Percentiles rank a stretch among this genome's conserved stretches.
phyloP scores from a whole-genome alignment of 1,284 basidiomycete genomes.

The Rhizoctonia solani region DNA sequence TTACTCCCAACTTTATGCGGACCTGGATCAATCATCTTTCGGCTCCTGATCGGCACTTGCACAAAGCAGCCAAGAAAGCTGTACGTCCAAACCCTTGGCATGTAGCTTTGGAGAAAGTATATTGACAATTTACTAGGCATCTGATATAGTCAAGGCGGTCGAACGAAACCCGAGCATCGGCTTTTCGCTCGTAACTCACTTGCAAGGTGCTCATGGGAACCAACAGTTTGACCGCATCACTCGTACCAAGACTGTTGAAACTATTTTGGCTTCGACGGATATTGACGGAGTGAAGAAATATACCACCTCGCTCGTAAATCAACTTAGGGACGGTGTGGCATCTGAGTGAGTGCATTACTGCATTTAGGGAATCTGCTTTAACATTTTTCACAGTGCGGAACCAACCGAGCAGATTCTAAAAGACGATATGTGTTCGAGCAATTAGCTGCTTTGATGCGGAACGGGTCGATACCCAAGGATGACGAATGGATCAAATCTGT shows the following conservation, averaged over 20 bases:
- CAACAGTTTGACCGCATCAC: conserved; percentile 92
- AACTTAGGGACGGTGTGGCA: conserved; percentile 54
- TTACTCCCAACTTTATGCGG: conserved; percentile 95
- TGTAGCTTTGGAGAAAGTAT: conserved; percentile 14
- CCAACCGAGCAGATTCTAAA: conserved; percentile 42
- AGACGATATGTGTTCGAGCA: conserved; percentile 89
- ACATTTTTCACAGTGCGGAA: conserved; percentile 1
- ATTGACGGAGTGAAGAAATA: conserved; percentile 77
- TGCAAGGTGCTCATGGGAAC: conserved; percentile 85
- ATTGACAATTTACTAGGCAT: conserved; percentile 53
- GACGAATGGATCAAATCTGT: conserved; percentile 77
- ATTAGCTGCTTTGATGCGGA: conserved; percentile 76
- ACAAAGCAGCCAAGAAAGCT: conserved; percentile 83
- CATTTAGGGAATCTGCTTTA: background rate
- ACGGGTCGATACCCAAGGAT: conserved; percentile 77
- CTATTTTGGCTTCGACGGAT: conserved; percentile 78
- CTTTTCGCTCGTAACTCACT: conserved; percentile 82
- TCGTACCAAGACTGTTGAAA: conserved; percentile 91
- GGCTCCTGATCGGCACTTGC: conserved; percentile 82
- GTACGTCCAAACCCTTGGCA: conserved; percentile 51
- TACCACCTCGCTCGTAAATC: conserved; percentile 69
- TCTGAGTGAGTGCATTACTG: conserved; percentile 49
- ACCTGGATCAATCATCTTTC: conserved; percentile 96
- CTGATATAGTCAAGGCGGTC: conserved; percentile 75
- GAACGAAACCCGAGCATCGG: conserved; percentile 79